Conservation (phyloP, 495 filamentous ascomycete genomes). For the Venustampulla echinocandica region DNA sequence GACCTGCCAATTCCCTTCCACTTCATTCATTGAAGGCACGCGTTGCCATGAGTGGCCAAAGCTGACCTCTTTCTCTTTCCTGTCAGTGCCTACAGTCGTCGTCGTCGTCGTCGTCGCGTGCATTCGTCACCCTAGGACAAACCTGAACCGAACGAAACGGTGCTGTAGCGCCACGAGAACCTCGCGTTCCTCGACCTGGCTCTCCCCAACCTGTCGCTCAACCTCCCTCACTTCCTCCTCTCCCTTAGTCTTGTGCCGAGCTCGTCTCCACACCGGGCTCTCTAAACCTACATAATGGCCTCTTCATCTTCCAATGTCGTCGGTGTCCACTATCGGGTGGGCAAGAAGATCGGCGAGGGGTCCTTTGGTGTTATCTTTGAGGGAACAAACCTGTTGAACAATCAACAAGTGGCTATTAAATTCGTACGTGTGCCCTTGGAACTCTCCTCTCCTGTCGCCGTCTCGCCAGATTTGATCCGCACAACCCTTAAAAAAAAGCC, state of each 20-base stretch:
- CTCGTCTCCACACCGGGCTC: constrained; percentile 16
- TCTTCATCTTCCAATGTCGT: constrained; percentile 97
- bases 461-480: too few species aligned
- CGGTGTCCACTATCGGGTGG: constrained; percentile 96
- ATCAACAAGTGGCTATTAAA: constrained; percentile 99
- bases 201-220: neutral
- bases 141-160: too few species aligned
- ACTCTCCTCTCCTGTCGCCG: too few species aligned
- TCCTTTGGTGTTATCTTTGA: constrained; percentile 99
- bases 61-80: too few species aligned
- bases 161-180: too few species aligned
- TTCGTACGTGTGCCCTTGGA: constrained; percentile 59
- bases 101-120: constrained; percentile 15
- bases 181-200: constrained; percentile 6
- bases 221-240: neutral
- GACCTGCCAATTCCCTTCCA: too few species aligned
- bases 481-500: neutral
- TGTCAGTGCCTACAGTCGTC: too few species aligned
- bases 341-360: constrained; percentile 99
- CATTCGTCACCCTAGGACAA: constrained; percentile 2
- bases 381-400: constrained; percentile 96
- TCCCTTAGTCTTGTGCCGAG: constrained; percentile 1
- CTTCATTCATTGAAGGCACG: too few species aligned
- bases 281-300: constrained; percentile 49
- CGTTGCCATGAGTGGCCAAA: too few species aligned